Base-by-base conservation (phyloP, 1,284 basidiomycete genomes). In the Ganoderma sinense region DNA sequence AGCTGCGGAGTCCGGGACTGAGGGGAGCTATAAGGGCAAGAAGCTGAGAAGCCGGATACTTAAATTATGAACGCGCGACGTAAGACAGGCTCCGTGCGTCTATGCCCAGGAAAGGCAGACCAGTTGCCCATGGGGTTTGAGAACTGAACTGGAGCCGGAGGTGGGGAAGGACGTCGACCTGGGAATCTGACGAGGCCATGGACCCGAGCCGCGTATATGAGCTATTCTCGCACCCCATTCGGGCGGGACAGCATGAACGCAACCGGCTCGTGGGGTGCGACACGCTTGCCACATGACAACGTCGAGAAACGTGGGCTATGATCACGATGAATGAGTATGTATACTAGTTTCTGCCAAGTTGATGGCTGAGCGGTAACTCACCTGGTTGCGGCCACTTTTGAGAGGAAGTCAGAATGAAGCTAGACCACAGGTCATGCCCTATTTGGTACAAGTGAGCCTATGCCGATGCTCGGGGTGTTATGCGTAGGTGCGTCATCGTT, bases 281-380 rank as follows among this genome's bases (percentile, higher is more conserved):
- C 68, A 73, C 67, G 70, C 65, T 73, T 56, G 68, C 43, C 72
- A 71, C 68, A 70, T 71, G 70, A 71, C 67, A 62, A 51, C 61
- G 45, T 10, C 45, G 45, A 23, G 14, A 23, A 8, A 16, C 23
- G 56, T n/a, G 33, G 64, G 40, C 51, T 20, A 55, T 53, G 18
- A 20, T 18, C 53, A 31, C 16, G 31, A 56, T 29, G 53, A 31
- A 56, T 56, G 53, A 18, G 31, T 18, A 31, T 53, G n/a, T 23
- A 26, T 14, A 14, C 48, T 53, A 26, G 48, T 11, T 14, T 53
- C 23, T 14, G 48, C 48, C 48, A 53, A 53, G 53, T 56, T 56
- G 53, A 56, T 56, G 53, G 14, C 29, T 2, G 13, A 51, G 48
- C 48, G 48, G 43, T 1, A 4, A 26, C 23, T 53, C 48, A 26